A percentile compares a stretch with the other conserved stretches of the same genome.
Evolutionary conservation across 2,329 filamentous ascomycete species (phyloP).

Genomic region (Aspergillus novoparasiticus): DNA sequence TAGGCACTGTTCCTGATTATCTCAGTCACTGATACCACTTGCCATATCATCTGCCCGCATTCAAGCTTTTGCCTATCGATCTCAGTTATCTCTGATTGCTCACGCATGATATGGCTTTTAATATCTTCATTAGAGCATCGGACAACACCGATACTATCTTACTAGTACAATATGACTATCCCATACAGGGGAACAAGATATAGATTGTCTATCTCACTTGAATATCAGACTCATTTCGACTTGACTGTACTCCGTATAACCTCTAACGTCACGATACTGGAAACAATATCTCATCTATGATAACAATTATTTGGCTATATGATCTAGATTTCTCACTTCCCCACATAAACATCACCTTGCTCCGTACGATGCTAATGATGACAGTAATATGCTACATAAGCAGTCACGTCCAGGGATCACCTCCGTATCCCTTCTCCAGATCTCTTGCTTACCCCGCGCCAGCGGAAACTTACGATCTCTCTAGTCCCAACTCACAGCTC

Average conservation of each 20-base stretch:
- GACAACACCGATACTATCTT: neutral
- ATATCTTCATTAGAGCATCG: neutral
- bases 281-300: neutral
- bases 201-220: neutral
- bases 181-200: neutral
- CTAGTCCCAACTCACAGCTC: slow-evolving; percentile 1
- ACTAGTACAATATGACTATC: neutral
- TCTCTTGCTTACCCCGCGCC: slow-evolving; percentile 8
- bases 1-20: slow-evolving; percentile 9
- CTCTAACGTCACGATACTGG: too few relatives aligned
- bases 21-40: slow-evolving; percentile 1
- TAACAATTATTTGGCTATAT: neutral
- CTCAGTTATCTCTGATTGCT: neutral
- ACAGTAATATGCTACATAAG: neutral
- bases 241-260: neutral
- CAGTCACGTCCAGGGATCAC: neutral
- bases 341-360: neutral
- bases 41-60: neutral
- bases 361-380: neutral
- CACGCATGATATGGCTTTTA: neutral
- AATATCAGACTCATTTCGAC: neutral
- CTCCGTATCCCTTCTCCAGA: slow-evolving; percentile 8
- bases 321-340: neutral
- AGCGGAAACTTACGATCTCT: slow-evolving; percentile 15
- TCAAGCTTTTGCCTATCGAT: slow-evolving; percentile 2